These are phyloP conservation scores for Coprinopsis sp. DNA, from an alignment of 768 basidiomycete genomes.

Conservation along the genomic window DNA sequence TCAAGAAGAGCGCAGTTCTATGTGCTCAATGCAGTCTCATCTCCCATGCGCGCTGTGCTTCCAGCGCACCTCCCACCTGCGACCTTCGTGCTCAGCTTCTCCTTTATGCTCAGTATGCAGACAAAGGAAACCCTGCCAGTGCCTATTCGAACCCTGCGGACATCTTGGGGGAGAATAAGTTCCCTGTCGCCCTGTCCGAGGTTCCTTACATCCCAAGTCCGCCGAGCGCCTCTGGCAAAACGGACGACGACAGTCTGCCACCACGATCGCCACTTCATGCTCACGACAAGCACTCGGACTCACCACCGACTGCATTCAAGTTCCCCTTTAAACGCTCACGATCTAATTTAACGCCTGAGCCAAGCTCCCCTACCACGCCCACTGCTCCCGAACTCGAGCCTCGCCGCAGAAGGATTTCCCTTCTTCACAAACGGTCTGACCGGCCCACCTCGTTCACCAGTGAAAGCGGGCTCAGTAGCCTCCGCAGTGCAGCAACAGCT, in stretches of 20 bases:
- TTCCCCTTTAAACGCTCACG: conserved; percentile 64
- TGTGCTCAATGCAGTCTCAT: conserved; percentile 90
- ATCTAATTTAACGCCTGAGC: conserved; percentile 49
- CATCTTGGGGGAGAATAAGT: conserved; percentile 32
- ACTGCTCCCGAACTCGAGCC: conserved; percentile 20
- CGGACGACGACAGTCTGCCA: conserved; percentile 33
- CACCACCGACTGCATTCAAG: conserved; percentile 58
- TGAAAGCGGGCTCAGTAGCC: conserved; percentile 50
- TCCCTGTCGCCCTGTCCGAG: conserved; percentile 51
- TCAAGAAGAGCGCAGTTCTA: conserved; percentile 84
- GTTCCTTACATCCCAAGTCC: conserved; percentile 46
- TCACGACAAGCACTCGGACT: conserved; percentile 23
- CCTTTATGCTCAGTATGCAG: conserved; percentile 73
- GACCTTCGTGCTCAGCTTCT: conserved; percentile 80
- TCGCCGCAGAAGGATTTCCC: conserved; percentile 16
- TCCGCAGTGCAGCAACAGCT: conserved; percentile 53
- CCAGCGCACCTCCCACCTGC: conserved; percentile 73
- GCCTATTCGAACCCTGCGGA: conserved; percentile 52
- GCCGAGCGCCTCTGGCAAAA: conserved; percentile 36
- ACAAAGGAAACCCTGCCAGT: conserved; percentile 53
- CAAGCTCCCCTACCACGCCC: conserved; percentile 17
- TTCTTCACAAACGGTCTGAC: conserved; percentile 32
- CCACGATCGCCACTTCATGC: conserved; percentile 26
- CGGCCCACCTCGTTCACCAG: conserved; percentile 59
- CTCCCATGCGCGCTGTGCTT: conserved; percentile 73